Conservation (phyloP, 2,329 filamentous ascomycete species). For the Nemania serpens region DNA sequence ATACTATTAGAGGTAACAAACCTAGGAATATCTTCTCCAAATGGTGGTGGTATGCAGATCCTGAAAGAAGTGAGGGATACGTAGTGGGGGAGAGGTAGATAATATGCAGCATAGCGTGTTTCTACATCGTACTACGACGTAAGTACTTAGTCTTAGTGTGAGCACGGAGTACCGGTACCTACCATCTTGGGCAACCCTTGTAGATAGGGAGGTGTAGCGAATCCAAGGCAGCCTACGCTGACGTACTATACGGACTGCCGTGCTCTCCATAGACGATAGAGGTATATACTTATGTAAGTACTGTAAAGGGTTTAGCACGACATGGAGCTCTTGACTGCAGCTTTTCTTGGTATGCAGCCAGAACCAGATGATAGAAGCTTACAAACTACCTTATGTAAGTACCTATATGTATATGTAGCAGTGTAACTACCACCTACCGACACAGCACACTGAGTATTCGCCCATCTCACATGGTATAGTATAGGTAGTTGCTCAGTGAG, state of each 20-base stretch:
- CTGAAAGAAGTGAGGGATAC: background rate
- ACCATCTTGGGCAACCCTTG: too few species aligned
- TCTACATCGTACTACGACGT: too few species aligned
- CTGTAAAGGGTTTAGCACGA: background rate
- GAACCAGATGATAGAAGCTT: background rate
- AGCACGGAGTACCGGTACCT: too few species aligned
- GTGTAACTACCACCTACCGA: too few species aligned
- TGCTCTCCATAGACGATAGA: background rate
- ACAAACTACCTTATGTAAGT: background rate
- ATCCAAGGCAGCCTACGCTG: slow-evolving; percentile 23
- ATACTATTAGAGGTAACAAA: too few species aligned
- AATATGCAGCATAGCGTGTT: too few species aligned
- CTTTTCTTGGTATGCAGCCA: background rate
- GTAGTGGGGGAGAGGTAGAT: slow-evolving; percentile 20
- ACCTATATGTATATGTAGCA: background rate
- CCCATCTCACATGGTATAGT: too few species aligned
- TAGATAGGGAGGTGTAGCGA: background rate
- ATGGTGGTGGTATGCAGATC: background rate
- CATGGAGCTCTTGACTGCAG: background rate
- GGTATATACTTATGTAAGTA: background rate
- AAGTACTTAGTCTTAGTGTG: too few species aligned
- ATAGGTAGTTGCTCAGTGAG: too few species aligned
- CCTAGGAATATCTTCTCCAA: too few species aligned
- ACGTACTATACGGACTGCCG: background rate
- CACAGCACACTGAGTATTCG: too few species aligned